Evolutionary conservation across 345 rosid species (phyloP).

Genomic region (Anacardium occidentale): DNA sequence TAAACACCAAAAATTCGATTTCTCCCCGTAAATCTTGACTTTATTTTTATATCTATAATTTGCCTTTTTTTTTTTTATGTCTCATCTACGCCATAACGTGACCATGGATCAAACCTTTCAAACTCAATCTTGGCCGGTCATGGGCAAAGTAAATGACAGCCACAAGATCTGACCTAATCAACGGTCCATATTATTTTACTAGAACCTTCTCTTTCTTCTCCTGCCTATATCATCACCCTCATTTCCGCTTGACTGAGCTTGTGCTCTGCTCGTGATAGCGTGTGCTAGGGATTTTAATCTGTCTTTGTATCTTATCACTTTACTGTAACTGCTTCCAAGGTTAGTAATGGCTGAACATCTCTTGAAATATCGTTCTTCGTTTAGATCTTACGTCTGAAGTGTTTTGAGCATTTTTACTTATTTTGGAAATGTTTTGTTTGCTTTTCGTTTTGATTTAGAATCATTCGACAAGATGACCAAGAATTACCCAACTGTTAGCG

Average conservation of each 20-base stretch:
- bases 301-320: neutral
- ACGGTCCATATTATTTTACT: slow-evolving; percentile 41
- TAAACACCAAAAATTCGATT: neutral
- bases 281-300: slow-evolving; percentile 1
- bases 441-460: slow-evolving; percentile 3
- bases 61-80: neutral
- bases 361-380: neutral
- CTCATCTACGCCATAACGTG: slow-evolving; percentile 21
- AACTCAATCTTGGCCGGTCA: slow-evolving; percentile 28
- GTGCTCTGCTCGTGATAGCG: slow-evolving; percentile 53
- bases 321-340: slow-evolving; percentile 15
- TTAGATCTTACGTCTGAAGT: neutral
- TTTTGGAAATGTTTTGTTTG: neutral
- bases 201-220: slow-evolving; percentile 44
- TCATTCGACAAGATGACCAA: slow-evolving; percentile 56
- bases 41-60: slow-evolving; percentile 1
- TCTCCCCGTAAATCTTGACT: slow-evolving; percentile 28
- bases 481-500: slow-evolving; percentile 78
- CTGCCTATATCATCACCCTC: slow-evolving; percentile 23
- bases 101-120: slow-evolving; percentile 18
- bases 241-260: slow-evolving; percentile 21
- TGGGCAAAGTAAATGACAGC: slow-evolving; percentile 8
- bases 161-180: slow-evolving; percentile 41
- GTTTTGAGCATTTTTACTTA: neutral
- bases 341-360: slow-evolving; percentile 1